Conservation (phyloP, 257 asterid species). For the Fraxinus pennsylvanica region DNA sequence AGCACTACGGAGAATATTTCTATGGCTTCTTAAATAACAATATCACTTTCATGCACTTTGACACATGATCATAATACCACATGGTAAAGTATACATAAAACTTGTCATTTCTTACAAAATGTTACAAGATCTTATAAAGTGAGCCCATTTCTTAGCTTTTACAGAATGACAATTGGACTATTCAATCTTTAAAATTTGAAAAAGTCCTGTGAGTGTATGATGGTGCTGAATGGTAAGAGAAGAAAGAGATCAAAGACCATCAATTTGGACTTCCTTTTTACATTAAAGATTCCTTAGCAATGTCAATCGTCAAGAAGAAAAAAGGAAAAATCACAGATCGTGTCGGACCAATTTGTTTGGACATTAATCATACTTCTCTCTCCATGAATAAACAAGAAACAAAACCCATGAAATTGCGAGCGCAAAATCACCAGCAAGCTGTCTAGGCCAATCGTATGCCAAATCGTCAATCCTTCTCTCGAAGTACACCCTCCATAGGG, state of each 20-base stretch:
- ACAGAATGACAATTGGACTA: neutral
- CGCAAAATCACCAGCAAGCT: slow-evolving; percentile 63
- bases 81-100: neutral
- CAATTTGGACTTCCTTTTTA: neutral
- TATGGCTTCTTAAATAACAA: neutral
- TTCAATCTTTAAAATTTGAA: neutral
- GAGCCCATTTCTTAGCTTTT: neutral
- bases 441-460: slow-evolving; percentile 68
- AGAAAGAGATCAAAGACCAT: neutral
- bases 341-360: neutral
- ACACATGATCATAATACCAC: neutral
- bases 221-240: neutral
- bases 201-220: neutral
- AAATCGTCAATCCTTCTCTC: slow-evolving; percentile 72
- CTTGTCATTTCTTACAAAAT: neutral
- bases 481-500: slow-evolving; percentile 62
- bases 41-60: neutral
- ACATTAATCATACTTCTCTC: slow-evolving; percentile 61
- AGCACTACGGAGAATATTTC: neutral
- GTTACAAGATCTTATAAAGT: neutral
- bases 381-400: slow-evolving; percentile 63
- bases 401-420: slow-evolving; percentile 68
- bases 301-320: neutral
- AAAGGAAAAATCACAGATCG: neutral
- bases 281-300: neutral